These are phyloP conservation scores for Pezicula radicicola DNA, from an alignment of 2,329 filamentous ascomycete genomes.

Conservation along the genomic window DNA sequence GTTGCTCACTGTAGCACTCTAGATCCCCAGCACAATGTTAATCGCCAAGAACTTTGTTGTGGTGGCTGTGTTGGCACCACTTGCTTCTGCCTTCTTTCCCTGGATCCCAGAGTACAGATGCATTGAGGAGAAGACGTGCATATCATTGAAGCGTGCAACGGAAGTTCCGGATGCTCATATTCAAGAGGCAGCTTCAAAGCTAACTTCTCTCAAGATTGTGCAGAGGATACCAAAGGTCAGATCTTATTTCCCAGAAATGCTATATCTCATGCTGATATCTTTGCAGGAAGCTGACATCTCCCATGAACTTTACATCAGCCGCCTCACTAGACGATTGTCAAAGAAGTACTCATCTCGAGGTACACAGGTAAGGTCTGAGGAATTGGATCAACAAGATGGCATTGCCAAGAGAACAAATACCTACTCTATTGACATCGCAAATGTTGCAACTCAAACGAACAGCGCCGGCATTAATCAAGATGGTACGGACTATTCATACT, in stretches of 20 bases:
- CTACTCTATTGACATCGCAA: conserved; percentile 19
- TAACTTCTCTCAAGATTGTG: conserved; percentile 6
- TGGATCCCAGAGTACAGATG: conserved; percentile 23
- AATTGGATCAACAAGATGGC: conserved; percentile 1
- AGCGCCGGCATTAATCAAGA: conserved; percentile 59
- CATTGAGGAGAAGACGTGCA: conserved; percentile 10
- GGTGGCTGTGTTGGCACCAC: conserved; percentile 11
- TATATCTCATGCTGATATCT: not conserved
- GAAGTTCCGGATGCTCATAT: conserved; percentile 1
- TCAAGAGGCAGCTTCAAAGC: not conserved
- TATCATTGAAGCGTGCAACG: conserved; percentile 4
- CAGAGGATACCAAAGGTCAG: conserved; percentile 10
- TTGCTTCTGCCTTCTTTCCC: conserved; percentile 20
- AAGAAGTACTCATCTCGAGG: conserved; percentile 20
- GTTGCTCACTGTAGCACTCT: not conserved
- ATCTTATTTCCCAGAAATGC: not conserved
- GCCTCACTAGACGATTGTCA: conserved; percentile 15
- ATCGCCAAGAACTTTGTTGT: conserved; percentile 9
- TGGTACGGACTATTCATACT: conserved; percentile 65
- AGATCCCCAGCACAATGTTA: conserved; percentile 13
- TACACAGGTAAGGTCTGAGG: conserved; percentile 3
- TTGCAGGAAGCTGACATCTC: conserved; percentile 7
- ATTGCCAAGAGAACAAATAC: conserved; percentile 19
- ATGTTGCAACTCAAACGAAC: conserved; percentile 40
- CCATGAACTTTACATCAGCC: conserved; percentile 15